Base-by-base conservation (phyloP, 2,329 filamentous ascomycete species). In the Berkeleyomyces rouxiae region DNA sequence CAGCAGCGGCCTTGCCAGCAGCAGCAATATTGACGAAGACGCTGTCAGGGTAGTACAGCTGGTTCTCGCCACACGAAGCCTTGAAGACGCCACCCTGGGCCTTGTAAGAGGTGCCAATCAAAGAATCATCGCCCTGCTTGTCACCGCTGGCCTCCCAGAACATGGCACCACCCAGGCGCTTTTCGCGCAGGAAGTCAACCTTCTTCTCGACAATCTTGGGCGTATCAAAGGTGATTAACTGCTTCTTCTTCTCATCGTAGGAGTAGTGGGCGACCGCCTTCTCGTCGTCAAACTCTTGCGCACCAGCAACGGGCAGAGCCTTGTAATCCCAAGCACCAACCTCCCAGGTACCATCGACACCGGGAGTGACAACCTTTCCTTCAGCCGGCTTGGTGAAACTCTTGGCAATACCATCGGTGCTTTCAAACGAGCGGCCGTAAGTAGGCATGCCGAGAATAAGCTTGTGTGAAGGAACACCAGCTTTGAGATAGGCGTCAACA, bases 101-200 rank as follows among this genome's bases (percentile, higher is more conserved):
- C 5, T 70, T 70, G 46, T 74, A 75, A 59, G 72, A 70, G 3
- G 78, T 78, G 43, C 71, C 69, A 63, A 87, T 84, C 67, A 93
- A 73, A 67, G 83, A 87, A 2, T 79, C 77, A 9, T 72, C 72
- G 16, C 78, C 82, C 3, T 69, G 77, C 68, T 79, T 79, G 71
- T 95, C 89, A 6, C 78, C 83, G 65, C 83, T 88, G 13, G 81
- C 83, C 71, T 93, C 88, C 88, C 88, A 95, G 80, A 88, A 95
- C 87, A 93, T 92, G 39, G 81, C 83, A 33, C 88, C 89, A 3
- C 84, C 88, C 0, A 93, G 77, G 0, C 82, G 79, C 62, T 78
- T 76, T 58, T 73, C 69, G 71, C 79, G 78, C 67, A 90, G 80
- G 70, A 86, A 92, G 2, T 74, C 69, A 3, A 83, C 82, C 75